These are phyloP conservation scores for Diversispora epigaea DNA, from an alignment of 192 early-diverging fungal species.

Conservation along the genomic window DNA sequence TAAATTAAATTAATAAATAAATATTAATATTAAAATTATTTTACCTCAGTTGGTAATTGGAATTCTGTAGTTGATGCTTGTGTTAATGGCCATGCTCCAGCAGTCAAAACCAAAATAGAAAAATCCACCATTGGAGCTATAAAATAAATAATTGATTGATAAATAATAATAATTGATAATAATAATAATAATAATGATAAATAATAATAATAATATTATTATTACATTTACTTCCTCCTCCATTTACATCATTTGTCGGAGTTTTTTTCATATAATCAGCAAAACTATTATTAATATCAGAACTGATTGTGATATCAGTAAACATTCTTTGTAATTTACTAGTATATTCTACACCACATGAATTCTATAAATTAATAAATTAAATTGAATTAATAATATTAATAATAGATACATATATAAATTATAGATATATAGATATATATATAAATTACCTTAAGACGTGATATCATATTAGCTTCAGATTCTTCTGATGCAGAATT, in stretches of 20 bases:
- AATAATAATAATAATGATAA: background rate
- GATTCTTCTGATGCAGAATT: constrained; percentile 73
- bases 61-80: constrained; percentile 67
- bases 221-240: background rate
- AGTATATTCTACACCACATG: constrained; percentile 86
- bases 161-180: background rate
- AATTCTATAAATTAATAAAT: constrained; percentile 42
- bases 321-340: constrained; percentile 85
- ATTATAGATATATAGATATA: background rate
- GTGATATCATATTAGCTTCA: constrained; percentile 78
- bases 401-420: background rate
- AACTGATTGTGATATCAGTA: constrained; percentile 77
- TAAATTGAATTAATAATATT: background rate
- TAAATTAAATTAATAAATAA: background rate
- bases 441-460: constrained; percentile 59
- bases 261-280: constrained; percentile 44
- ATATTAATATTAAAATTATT: background rate
- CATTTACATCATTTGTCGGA: constrained; percentile 41
- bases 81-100: constrained; percentile 80
- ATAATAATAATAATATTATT: background rate
- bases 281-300: constrained; percentile 63
- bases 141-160: background rate
- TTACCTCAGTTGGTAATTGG: constrained; percentile 82
- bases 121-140: constrained; percentile 56
- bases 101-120: constrained; percentile 71